Evolutionary conservation across 139 green algal genomes (phyloP).

Genomic region (Deuterostichococcus epilithicus): DNA sequence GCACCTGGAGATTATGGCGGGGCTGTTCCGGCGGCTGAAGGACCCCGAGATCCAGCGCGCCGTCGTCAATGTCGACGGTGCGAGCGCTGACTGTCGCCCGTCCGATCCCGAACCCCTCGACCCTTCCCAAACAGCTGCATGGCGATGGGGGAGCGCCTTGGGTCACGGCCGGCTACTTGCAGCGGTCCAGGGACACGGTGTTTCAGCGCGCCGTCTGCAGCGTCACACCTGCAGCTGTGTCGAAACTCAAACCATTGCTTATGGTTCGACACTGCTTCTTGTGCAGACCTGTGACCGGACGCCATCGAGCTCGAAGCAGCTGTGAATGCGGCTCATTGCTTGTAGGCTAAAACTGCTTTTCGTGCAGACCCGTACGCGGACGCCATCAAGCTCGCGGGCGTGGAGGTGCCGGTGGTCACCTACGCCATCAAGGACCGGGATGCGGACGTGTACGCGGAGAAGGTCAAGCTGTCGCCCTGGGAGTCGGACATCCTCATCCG

Average conservation of each 20-base stretch:
- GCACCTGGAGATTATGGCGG: constrained; percentile 4
- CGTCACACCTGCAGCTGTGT: too few relatives aligned
- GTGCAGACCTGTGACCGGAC: too few relatives aligned
- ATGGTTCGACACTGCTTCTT: too few relatives aligned
- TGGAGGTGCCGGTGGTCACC: constrained; percentile 57
- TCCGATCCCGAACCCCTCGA: too few relatives aligned
- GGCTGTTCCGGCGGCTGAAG: constrained; percentile 50
- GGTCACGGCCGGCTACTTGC: too few relatives aligned
- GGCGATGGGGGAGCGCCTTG: too few relatives aligned
- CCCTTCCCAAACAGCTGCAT: too few relatives aligned
- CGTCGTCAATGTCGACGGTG: constrained; percentile 88
- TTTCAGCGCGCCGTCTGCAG: too few relatives aligned
- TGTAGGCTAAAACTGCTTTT: neutral
- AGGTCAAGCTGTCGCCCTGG: constrained; percentile 62
- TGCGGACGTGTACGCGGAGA: constrained; percentile 71
- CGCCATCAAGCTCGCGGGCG: constrained; percentile 29
- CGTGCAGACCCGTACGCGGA: constrained; percentile 20
- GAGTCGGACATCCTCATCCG: constrained; percentile 64
- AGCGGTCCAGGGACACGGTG: too few relatives aligned
- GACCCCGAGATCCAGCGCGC: constrained; percentile 65
- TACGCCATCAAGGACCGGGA: constrained; percentile 54
- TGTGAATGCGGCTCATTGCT: too few relatives aligned
- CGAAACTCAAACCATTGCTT: too few relatives aligned
- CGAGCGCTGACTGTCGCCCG: constrained; percentile 1
- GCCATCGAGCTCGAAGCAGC: too few relatives aligned